Evolutionary conservation across 768 basidiomycete genomes (phyloP).

Genomic region (Boletus eberwhitei): DNA sequence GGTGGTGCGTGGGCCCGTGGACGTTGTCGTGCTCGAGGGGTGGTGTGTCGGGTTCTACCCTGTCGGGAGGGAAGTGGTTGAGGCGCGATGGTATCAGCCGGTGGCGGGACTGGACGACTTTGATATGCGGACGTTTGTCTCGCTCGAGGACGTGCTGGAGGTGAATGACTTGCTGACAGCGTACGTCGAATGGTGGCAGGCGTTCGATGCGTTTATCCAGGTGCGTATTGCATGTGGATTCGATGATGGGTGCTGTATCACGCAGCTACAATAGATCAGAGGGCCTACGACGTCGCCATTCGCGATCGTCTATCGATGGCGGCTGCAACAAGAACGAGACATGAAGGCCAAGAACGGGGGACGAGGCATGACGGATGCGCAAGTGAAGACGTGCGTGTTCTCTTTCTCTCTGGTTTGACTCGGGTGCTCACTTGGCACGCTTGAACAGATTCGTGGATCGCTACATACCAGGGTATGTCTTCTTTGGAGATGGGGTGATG

Average conservation of each 20-base stretch:
- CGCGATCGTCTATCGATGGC: constrained; percentile 78
- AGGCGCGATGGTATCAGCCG: constrained; percentile 46
- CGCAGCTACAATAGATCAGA: constrained; percentile 31
- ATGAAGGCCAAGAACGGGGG: constrained; percentile 89
- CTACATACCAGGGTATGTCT: constrained; percentile 92
- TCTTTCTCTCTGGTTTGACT: neutral
- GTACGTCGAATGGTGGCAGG: constrained; percentile 68
- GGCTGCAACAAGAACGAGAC: constrained; percentile 82
- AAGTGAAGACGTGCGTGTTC: constrained; percentile 53
- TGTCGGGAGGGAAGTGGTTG: constrained; percentile 47
- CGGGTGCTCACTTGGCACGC: neutral
- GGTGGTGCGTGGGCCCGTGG: constrained; percentile 50
- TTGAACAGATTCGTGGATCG: constrained; percentile 75
- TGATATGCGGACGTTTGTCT: constrained; percentile 35
- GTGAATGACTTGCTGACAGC: constrained; percentile 59
- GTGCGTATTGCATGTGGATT: constrained; percentile 20
- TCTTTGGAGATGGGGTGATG: constrained; percentile 65
- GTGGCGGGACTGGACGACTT: constrained; percentile 28
- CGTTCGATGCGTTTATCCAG: constrained; percentile 75
- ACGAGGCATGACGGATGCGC: constrained; percentile 80
- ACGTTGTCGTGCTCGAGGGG: constrained; percentile 91
- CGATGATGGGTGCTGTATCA: neutral
- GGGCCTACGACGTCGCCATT: constrained; percentile 36
- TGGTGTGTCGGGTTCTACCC: constrained; percentile 93
- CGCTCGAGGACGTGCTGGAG: constrained; percentile 52